phyloP scores from a whole-genome alignment of 495 filamentous ascomycete species.

The Hypoxylon trugodes region DNA sequence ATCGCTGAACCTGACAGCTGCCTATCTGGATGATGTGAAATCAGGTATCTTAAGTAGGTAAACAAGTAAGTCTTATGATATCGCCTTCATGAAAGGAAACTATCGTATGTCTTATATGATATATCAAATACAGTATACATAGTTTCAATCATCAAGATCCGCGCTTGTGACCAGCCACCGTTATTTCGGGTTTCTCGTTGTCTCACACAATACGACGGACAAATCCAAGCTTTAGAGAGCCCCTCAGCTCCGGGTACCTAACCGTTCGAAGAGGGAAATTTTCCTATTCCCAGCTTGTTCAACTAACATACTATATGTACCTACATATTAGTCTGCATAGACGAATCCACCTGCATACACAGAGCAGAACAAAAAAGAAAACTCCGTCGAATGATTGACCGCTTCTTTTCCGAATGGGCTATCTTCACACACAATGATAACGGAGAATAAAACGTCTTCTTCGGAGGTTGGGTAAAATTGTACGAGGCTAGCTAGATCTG shows the following conservation, averaged over 20 bases:
- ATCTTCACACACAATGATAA: neutral
- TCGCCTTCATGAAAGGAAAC: no score
- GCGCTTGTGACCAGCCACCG: slow-evolving; percentile 28
- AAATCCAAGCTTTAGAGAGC: neutral
- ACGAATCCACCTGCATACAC: slow-evolving; percentile 19
- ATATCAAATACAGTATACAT: slow-evolving; percentile 15
- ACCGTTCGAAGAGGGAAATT: slow-evolving; percentile 2
- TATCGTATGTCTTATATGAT: slow-evolving; percentile 3
- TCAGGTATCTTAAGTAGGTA: slow-evolving; percentile 1
- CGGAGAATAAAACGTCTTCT: slow-evolving; percentile 15
- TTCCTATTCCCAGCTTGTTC: neutral
- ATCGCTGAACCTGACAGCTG: no score
- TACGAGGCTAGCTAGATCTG: slow-evolving; percentile 33
- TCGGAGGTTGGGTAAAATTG: neutral
- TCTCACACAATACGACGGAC: neutral
- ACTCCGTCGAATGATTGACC: slow-evolving; percentile 29
- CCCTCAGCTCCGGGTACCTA: slow-evolving; percentile 8
- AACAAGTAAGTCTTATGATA: no score
- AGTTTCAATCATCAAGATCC: no score
- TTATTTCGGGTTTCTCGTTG: slow-evolving; percentile 10
- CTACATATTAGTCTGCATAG: no score
- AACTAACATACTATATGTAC: slow-evolving; percentile 5
- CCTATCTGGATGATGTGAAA: neutral
- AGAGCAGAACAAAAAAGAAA: slow-evolving; percentile 12
- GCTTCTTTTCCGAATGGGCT: slow-evolving; percentile 21